Percentiles rank a stretch among this genome's conserved stretches.
Evolutionary conservation across 768 basidiomycete genomes (phyloP).

Genomic region (Tylopilus plumbeoviolaceoides): DNA sequence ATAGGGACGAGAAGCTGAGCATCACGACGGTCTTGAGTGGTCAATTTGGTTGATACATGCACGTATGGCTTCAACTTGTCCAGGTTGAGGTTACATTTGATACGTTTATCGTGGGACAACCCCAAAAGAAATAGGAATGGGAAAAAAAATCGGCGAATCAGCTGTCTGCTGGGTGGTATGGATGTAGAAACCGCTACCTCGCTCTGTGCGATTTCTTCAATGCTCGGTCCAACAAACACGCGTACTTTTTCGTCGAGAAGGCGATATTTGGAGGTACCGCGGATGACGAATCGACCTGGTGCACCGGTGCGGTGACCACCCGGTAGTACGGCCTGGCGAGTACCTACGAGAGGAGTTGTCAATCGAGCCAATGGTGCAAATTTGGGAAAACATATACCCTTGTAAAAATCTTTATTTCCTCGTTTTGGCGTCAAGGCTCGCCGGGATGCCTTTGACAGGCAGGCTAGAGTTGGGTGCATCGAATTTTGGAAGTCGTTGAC

Average conservation of each 20-base stretch:
- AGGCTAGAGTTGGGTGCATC: constrained; percentile 69
- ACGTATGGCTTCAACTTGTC: constrained; percentile 28
- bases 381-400: constrained; percentile 55
- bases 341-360: constrained; percentile 45
- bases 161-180: not conserved
- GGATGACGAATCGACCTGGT: constrained; percentile 77
- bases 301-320: constrained; percentile 86
- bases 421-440: constrained; percentile 78
- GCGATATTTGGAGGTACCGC: constrained; percentile 76
- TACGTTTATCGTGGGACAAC: not conserved
- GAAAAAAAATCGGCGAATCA: not conserved
- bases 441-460: constrained; percentile 80
- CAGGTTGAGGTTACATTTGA: not conserved
- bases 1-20: constrained; percentile 25
- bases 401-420: constrained; percentile 96
- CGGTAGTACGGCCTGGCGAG: constrained; percentile 76
- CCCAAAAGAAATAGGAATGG: not conserved
- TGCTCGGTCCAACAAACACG: constrained; percentile 76
- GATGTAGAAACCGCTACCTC: constrained; percentile 39
- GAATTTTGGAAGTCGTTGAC: too few relatives aligned
- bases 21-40: constrained; percentile 22
- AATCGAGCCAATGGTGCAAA: not conserved
- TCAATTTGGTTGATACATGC: constrained; percentile 21
- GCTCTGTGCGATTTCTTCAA: constrained; percentile 56
- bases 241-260: constrained; percentile 80